A percentile compares a stretch with the other conserved stretches of the same genome.
These are phyloP conservation scores for Blechomonas ayalai DNA, from an alignment of 208 protist genomes.

Conservation along the genomic window DNA sequence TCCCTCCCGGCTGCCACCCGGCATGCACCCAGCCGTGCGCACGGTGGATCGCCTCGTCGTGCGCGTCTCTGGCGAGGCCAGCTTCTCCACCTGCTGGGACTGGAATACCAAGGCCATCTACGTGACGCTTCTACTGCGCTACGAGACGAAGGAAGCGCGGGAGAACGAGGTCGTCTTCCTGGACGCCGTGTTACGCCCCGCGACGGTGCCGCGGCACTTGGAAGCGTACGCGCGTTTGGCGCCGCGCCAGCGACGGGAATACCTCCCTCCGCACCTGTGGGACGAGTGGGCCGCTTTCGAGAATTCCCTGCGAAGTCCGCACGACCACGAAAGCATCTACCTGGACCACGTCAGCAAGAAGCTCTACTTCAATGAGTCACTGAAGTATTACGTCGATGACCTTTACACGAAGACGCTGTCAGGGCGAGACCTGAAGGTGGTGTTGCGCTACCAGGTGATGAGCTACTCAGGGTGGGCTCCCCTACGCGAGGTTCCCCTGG, in stretches of 20 bases:
- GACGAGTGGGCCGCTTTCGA: background rate
- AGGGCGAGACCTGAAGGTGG: constrained; percentile 25
- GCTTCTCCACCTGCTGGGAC: constrained; percentile 55
- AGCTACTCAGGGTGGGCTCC: constrained; percentile 64
- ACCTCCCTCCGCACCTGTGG: background rate
- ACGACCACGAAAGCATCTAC: constrained; percentile 21
- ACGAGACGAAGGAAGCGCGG: constrained; percentile 11
- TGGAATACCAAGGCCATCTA: constrained; percentile 82
- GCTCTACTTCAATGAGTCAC: constrained; percentile 29
- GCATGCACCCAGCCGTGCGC: constrained; percentile 3
- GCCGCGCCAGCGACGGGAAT: constrained; percentile 6
- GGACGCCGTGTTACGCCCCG: constrained; percentile 35
- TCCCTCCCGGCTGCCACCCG: background rate
- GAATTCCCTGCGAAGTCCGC: constrained; percentile 1
- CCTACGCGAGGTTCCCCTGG: constrained; percentile 25
- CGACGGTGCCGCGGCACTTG: constrained; percentile 8
- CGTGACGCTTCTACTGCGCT: constrained; percentile 45
- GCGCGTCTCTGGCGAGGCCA: constrained; percentile 19
- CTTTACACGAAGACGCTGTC: constrained; percentile 14
- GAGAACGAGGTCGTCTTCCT: constrained; percentile 50
- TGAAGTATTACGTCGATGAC: constrained; percentile 58
- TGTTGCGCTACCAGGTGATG: constrained; percentile 69
- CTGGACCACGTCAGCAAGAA: constrained; percentile 26
- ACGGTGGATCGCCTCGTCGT: constrained; percentile 25
- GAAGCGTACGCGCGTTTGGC: constrained; percentile 5